Evolutionary conservation across 179 eudicot genomes (phyloP).

Genomic region (Spergularia azorica): DNA sequence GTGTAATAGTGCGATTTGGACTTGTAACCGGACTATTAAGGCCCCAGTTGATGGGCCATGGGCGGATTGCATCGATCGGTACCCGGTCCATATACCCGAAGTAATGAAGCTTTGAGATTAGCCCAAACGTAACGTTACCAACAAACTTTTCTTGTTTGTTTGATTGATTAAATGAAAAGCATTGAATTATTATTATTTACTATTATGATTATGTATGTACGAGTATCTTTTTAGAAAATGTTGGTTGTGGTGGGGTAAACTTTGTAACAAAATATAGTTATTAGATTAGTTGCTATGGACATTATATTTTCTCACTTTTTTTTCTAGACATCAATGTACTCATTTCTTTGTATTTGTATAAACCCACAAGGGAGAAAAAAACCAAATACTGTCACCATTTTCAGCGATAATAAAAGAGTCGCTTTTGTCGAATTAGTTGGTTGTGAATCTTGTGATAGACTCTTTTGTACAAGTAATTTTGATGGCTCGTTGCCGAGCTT

Average conservation of each 20-base stretch:
- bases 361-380: too few relatives aligned
- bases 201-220: background rate
- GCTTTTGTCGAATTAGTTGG: too few relatives aligned
- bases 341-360: too few relatives aligned
- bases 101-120: slow-evolving; percentile 50
- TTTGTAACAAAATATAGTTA: background rate
- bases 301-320: too few relatives aligned
- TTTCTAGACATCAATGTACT: too few relatives aligned
- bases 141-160: slow-evolving; percentile 6
- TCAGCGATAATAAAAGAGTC: too few relatives aligned
- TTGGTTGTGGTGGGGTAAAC: background rate
- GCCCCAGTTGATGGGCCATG: slow-evolving; percentile 53
- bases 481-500: too few relatives aligned
- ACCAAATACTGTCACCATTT: too few relatives aligned
- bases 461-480: too few relatives aligned
- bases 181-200: slow-evolving; percentile 2
- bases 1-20: slow-evolving; percentile 85
- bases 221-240: background rate
- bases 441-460: too few relatives aligned
- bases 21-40: slow-evolving; percentile 51
- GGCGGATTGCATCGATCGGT: slow-evolving; percentile 63
- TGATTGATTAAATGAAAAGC: slow-evolving; percentile 13
- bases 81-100: slow-evolving; percentile 75
- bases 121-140: background rate
- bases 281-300: background rate